Evolutionary conservation across 2,329 filamentous ascomycete species (phyloP).

Genomic region (Penicillium hordei): DNA sequence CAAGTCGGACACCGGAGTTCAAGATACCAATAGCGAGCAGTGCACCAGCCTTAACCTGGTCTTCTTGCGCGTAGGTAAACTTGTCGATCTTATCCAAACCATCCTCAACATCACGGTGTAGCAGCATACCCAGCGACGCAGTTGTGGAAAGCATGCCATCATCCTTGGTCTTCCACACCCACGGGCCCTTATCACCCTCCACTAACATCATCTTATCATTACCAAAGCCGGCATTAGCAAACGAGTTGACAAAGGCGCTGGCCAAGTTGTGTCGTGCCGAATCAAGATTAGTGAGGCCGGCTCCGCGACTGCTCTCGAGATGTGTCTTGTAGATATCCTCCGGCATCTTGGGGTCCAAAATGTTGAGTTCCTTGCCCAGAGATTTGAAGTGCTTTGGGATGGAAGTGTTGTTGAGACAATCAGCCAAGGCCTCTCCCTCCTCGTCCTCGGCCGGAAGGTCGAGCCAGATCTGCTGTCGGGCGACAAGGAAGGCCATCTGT

Average conservation of each 20-base stretch:
- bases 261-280: constrained; percentile 95
- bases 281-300: constrained; percentile 90
- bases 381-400: constrained; percentile 91
- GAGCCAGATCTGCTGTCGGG: constrained; percentile 84
- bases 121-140: constrained; percentile 85
- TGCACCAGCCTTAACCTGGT: constrained; percentile 85
- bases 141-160: constrained; percentile 97
- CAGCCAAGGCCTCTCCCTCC: constrained; percentile 71
- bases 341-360: constrained; percentile 91
- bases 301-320: constrained; percentile 89
- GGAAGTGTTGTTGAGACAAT: constrained; percentile 84
- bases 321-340: constrained; percentile 99
- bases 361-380: constrained; percentile 92
- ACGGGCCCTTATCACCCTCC: constrained; percentile 82
- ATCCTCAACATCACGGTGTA: constrained; percentile 90
- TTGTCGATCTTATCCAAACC: constrained; percentile 92
- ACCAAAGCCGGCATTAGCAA: constrained; percentile 92
- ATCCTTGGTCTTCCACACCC: constrained; percentile 99
- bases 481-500: constrained; percentile 90
- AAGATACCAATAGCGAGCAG: constrained; percentile 93
- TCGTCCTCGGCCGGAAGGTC: constrained; percentile 63
- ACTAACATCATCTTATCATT: constrained; percentile 98
- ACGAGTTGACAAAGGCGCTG: constrained; percentile 93
- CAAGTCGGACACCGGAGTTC: constrained; percentile 85
- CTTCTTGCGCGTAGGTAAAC: constrained; percentile 82